Evolutionary conservation across 495 filamentous ascomycete genomes (phyloP).

Genomic region (Aspergillus steynii): DNA sequence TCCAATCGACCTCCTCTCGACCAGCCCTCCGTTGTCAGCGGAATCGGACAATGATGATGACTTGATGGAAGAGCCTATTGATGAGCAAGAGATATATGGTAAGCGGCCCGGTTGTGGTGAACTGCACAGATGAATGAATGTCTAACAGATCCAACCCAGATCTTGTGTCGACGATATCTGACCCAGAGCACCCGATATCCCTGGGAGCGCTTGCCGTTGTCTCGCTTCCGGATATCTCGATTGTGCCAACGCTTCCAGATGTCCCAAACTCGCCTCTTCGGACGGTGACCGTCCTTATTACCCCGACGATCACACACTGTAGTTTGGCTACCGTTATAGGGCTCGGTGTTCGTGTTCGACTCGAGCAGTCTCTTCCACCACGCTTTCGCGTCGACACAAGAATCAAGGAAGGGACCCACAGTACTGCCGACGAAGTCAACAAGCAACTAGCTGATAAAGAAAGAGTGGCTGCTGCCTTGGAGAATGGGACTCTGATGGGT

Average conservation of each 20-base stretch:
- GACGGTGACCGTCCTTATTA: conserved; percentile 64
- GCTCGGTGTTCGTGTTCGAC: conserved; percentile 83
- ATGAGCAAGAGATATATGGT: conserved; percentile 97
- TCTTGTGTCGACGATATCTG: conserved; percentile 88
- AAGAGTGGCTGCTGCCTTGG: conserved; percentile 88
- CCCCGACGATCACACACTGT: conserved; percentile 97
- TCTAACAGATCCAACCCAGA: conserved; percentile 54
- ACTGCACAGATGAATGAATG: not conserved
- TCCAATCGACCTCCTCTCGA: conserved; percentile 54
- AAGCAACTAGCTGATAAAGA: conserved; percentile 97
- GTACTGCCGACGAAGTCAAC: conserved; percentile 90
- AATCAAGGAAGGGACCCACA: conserved; percentile 95
- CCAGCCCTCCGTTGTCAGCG: conserved; percentile 28
- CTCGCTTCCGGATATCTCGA: conserved; percentile 85
- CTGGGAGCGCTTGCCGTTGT: conserved; percentile 91
- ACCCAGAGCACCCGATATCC: conserved; percentile 94
- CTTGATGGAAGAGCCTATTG: conserved; percentile 73
- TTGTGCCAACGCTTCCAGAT: conserved; percentile 62
- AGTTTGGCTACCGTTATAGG: conserved; percentile 96
- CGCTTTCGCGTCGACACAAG: conserved; percentile 89
- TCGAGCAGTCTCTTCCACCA: conserved; percentile 90
- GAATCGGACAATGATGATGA: conserved; percentile 60
- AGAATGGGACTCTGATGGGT: conserved; percentile 86
- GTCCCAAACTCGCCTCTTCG: conserved; percentile 46
- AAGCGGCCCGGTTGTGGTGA: conserved; percentile 19